A percentile compares a stretch with the other conserved stretches of the same genome.
These are phyloP conservation scores for Alternaria conjuncta DNA, from an alignment of 2,329 filamentous ascomycete genomes.

Conservation along the genomic window DNA sequence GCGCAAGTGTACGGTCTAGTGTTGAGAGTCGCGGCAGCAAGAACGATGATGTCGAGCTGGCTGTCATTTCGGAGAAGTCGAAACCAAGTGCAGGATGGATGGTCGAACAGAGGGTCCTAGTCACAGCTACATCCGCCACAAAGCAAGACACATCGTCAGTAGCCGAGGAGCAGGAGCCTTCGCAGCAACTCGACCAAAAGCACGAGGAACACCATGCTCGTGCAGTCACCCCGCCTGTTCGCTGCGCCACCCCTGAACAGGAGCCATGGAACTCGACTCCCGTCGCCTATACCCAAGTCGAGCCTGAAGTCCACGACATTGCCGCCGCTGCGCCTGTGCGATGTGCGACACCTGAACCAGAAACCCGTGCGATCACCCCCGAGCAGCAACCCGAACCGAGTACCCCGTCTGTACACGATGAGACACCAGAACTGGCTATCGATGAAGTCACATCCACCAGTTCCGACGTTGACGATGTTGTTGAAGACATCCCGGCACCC, in stretches of 20 bases:
- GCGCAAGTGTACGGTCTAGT: background rate
- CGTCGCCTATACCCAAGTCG: background rate
- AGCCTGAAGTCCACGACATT: background rate
- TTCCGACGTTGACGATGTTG: background rate
- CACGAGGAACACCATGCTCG: background rate
- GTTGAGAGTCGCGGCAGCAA: background rate
- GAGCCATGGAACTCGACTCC: slow-evolving; percentile 12
- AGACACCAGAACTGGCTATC: background rate
- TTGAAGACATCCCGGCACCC: background rate
- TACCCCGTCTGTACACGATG: background rate
- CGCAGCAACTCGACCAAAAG: background rate
- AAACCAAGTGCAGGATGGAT: slow-evolving; percentile 11
- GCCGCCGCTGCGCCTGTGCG: background rate
- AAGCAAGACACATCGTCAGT: background rate
- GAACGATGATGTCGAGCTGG: background rate
- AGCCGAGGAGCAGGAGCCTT: background rate
- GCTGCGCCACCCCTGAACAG: slow-evolving; percentile 9
- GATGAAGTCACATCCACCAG: background rate
- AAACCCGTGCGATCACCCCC: background rate
- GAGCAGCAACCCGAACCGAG: background rate
- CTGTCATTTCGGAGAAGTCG: slow-evolving; percentile 8
- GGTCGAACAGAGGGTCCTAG: slow-evolving; percentile 10
- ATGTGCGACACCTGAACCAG: background rate
- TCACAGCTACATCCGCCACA: slow-evolving; percentile 6
- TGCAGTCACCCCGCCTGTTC: slow-evolving; percentile 3